phyloP scores from a whole-genome alignment of 1,139 yeast species.

The Saccharomyces pastorianus region DNA sequence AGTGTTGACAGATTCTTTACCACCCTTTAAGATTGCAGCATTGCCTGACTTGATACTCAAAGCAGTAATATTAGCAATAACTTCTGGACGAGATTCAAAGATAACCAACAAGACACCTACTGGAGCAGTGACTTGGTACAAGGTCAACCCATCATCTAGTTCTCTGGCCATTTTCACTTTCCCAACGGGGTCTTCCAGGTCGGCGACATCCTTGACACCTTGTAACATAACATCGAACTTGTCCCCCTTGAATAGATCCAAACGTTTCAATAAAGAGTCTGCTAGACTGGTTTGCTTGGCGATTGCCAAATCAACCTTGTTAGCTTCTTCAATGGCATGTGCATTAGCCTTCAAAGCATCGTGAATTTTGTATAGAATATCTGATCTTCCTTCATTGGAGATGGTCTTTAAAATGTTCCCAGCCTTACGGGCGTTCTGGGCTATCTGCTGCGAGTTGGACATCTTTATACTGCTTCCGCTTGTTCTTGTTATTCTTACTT shows the following conservation, averaged over 20 bases:
- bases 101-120: slow-evolving; percentile 92
- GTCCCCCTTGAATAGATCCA: slow-evolving; percentile 73
- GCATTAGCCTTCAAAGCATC: slow-evolving; percentile 55
- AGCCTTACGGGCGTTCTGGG: slow-evolving; percentile 68
- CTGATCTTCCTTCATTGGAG: slow-evolving; percentile 61
- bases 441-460: slow-evolving; percentile 61
- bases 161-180: slow-evolving; percentile 71
- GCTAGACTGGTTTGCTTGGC: slow-evolving; percentile 57
- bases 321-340: slow-evolving; percentile 59
- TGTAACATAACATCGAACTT: slow-evolving; percentile 91
- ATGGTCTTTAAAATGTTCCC: slow-evolving; percentile 75
- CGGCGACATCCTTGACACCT: slow-evolving; percentile 87
- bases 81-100: slow-evolving; percentile 96
- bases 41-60: slow-evolving; percentile 92
- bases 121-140: slow-evolving; percentile 85
- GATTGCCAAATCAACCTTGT: slow-evolving; percentile 60
- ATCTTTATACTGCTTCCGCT: slow-evolving; percentile 6
- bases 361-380: slow-evolving; percentile 64
- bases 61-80: slow-evolving; percentile 94
- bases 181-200: slow-evolving; percentile 84
- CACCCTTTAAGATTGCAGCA: slow-evolving; percentile 94
- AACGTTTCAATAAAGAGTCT: slow-evolving; percentile 65
- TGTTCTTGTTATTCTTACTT: neutral
- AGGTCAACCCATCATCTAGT: slow-evolving; percentile 76
- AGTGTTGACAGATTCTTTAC: slow-evolving; percentile 82